These are phyloP conservation scores for Murraya paniculata DNA, from an alignment of 345 rosid genomes.

Conservation along the genomic window DNA sequence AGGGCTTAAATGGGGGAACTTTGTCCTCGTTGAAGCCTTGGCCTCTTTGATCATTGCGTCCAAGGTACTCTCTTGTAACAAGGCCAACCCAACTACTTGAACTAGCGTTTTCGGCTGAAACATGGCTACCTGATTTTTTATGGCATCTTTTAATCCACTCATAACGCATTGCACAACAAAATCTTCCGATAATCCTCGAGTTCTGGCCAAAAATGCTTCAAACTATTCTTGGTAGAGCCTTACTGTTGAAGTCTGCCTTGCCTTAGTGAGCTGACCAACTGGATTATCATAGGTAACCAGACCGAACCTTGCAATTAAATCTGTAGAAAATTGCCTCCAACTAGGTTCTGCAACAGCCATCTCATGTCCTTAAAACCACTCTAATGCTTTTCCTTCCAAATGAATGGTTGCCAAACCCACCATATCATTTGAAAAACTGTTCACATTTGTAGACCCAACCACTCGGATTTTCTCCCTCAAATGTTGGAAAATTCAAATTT, in stretches of 20 bases:
- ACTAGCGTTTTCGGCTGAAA: background rate
- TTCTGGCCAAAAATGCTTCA: background rate
- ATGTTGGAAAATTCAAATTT: background rate
- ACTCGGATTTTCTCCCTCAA: background rate
- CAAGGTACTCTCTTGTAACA: background rate
- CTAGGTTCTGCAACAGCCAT: background rate
- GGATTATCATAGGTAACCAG: no score
- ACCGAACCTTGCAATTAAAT: background rate
- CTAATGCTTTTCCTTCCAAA: no score
- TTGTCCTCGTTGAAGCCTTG: background rate
- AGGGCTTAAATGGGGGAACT: no score
- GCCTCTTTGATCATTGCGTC: background rate
- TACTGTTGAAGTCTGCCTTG: no score
- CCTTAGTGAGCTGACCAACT: background rate
- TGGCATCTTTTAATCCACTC: background rate
- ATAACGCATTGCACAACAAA: background rate
- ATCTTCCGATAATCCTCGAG: background rate
- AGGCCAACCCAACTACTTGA: background rate
- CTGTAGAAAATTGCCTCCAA: background rate
- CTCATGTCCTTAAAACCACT: no score
- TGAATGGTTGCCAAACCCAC: background rate
- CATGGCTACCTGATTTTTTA: background rate
- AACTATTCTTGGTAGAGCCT: background rate
- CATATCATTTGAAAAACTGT: background rate
- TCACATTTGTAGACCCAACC: background rate